A percentile compares a stretch with the other conserved stretches of the same genome.
phyloP scores from a whole-genome alignment of 768 basidiomycete species.

The Mycena pura region DNA sequence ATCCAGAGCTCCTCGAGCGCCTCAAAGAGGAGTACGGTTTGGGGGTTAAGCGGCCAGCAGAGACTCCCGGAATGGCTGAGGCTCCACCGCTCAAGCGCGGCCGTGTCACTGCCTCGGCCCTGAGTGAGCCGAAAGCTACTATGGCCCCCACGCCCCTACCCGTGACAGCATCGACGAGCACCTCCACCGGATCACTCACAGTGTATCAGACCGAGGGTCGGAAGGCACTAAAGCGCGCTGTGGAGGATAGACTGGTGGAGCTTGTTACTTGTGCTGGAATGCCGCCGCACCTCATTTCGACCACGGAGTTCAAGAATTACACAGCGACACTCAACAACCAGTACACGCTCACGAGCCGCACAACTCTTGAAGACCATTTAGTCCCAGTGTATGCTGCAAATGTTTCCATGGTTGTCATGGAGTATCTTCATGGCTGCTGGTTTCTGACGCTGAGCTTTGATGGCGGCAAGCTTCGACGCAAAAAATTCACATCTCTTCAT shows the following conservation, averaged over 20 bases:
- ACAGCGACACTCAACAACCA: not conserved
- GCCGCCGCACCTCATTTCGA: conserved; percentile 10
- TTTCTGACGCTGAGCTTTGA: conserved; percentile 20
- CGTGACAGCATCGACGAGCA: not conserved
- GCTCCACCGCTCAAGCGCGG: conserved; percentile 1
- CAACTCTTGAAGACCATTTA: conserved; percentile 11
- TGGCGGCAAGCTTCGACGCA: conserved; percentile 17
- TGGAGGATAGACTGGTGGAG: conserved; percentile 12
- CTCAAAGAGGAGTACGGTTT: not conserved
- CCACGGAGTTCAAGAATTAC: conserved; percentile 18
- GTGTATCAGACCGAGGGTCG: not conserved
- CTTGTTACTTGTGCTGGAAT: conserved; percentile 15
- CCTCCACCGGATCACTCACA: not conserved
- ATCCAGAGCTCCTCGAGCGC: not conserved
- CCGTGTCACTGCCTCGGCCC: not conserved
- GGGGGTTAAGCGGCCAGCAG: not conserved
- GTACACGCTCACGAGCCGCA: conserved; percentile 3
- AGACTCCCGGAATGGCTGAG: not conserved
- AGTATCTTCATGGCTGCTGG: conserved; percentile 1
- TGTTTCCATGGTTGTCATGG: conserved; percentile 1
- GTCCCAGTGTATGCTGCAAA: conserved; percentile 16
- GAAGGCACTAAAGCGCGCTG: conserved; percentile 3
- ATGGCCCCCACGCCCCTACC: no score
- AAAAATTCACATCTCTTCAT: conserved; percentile 12
- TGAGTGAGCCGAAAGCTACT: not conserved